Base-by-base conservation (phyloP, 2,329 filamentous ascomycete genomes). In the Neophaeococcomyces mojaviensis region DNA sequence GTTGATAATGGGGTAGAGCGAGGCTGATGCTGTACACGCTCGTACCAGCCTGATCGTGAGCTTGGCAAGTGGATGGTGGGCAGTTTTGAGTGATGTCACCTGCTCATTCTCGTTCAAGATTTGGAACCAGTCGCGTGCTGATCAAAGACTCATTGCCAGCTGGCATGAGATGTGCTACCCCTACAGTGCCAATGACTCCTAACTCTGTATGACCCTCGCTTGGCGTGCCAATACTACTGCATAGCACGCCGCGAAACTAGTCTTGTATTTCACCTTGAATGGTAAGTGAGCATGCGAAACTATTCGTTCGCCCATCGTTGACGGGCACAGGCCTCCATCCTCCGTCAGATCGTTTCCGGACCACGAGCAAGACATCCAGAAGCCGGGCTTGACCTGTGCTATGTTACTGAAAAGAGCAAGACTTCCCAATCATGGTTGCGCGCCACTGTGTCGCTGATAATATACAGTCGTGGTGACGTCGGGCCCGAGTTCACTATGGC, bases 311-410 rank as follows among this genome's bases (percentile, higher is more conserved):
- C n/a, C n/a, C n/a, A n/a, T n/a, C n/a, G n/a, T n/a, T n/a, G n/a
- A 47, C 47, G 32, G 18, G 35, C 18, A 18, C 36, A 72, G 86
- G 76, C 84, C 45, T 87, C 83, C 18, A 68, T 97, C 51, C 77
- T 97, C 55, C 86, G 90, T 58, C 87, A 94, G 63, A 86, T 97
- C 53, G 88, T 97, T 51, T 88, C 92, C 36, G 84, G 89, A 8
- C 90, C 92, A 10, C 81, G 92, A 55, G 74, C 82, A 49, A 79
- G 83, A 58, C 89, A 97, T 63, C 77, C 85, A 24, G 90, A 96
- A 70, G 84, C 90, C 6, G 85, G 86, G 4, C 76, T 98, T 20
- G 92, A 98, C 63, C 77, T 98, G 36, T 97, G 90, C 73, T 98
- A 98, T 66, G 89, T 97, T 30, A 94, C 88, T 0, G 81, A 89